These are phyloP conservation scores for Solanum paucissectum DNA, from an alignment of 257 asterid genomes.

Conservation along the genomic window DNA sequence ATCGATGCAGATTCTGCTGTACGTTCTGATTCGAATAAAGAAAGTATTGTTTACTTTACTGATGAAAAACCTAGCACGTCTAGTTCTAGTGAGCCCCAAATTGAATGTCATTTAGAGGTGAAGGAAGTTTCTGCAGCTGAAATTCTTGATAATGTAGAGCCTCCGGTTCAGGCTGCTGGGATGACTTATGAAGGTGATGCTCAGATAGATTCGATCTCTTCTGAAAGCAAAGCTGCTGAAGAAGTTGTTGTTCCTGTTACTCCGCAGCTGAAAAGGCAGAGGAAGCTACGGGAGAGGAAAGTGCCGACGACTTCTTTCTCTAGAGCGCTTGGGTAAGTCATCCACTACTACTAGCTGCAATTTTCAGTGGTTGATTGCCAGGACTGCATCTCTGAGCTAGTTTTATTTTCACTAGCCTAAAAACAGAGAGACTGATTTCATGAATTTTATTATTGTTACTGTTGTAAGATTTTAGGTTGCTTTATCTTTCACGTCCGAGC, in stretches of 20 bases:
- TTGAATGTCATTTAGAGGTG: background rate
- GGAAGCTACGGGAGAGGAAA: slow-evolving; percentile 85
- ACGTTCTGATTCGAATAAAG: background rate
- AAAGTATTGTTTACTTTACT: background rate
- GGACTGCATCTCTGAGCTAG: background rate
- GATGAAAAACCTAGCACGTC: background rate
- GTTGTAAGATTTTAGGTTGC: background rate
- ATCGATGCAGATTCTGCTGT: background rate
- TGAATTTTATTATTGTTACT: background rate
- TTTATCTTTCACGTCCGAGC: background rate
- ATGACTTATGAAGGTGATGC: slow-evolving; percentile 6
- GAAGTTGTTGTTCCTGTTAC: background rate
- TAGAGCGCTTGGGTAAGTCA: slow-evolving; percentile 72
- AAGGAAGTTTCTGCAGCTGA: background rate
- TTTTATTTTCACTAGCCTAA: background rate
- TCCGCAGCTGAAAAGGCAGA: slow-evolving; percentile 15
- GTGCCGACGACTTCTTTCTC: slow-evolving; percentile 91
- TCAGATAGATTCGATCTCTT: background rate
- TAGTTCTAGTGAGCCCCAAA: background rate
- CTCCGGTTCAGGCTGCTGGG: background rate
- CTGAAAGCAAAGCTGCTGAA: background rate
- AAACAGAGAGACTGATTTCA: background rate
- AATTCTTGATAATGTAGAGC: background rate
- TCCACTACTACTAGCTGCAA: background rate
- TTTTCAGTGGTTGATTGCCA: background rate